Evolutionary conservation across 768 basidiomycete species (phyloP).

Genomic region (Astraeus odoratus): DNA sequence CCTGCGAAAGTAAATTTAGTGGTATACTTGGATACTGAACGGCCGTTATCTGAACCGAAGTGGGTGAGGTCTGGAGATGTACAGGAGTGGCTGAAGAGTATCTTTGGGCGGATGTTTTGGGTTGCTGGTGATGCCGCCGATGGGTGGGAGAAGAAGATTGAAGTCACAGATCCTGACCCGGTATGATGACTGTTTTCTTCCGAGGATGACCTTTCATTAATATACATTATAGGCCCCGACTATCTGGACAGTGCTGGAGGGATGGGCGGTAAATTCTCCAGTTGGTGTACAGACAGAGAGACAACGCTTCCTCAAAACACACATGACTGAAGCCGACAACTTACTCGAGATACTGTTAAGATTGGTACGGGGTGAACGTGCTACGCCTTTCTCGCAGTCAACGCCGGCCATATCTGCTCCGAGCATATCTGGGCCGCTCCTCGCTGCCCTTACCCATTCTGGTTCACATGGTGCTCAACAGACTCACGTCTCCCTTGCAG

Average conservation of each 20-base stretch:
- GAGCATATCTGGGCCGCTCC: conserved; percentile 59
- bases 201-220: neutral
- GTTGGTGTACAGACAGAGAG: conserved; percentile 71
- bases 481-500: conserved; percentile 90
- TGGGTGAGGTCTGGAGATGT: conserved; percentile 96
- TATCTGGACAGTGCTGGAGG: conserved; percentile 83
- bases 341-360: conserved; percentile 89
- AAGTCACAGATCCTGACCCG: conserved; percentile 90
- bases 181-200: conserved; percentile 41
- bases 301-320: conserved; percentile 82
- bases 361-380: conserved; percentile 84
- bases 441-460: conserved; percentile 62
- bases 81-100: conserved; percentile 87
- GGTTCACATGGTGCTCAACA: conserved; percentile 84
- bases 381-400: conserved; percentile 61
- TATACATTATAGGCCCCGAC: conserved; percentile 66
- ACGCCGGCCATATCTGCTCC: conserved; percentile 56
- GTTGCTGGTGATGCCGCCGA: conserved; percentile 76
- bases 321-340: conserved; percentile 81
- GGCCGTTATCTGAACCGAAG: conserved; percentile 90
- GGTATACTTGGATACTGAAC: conserved; percentile 77
- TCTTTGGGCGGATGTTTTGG: conserved; percentile 87
- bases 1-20: conserved; percentile 57
- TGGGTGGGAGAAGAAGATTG: conserved; percentile 92
- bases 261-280: conserved; percentile 82